phyloP scores from a whole-genome alignment of 2,329 filamentous ascomycete genomes.

The Stagonosporopsis rhizophila region DNA sequence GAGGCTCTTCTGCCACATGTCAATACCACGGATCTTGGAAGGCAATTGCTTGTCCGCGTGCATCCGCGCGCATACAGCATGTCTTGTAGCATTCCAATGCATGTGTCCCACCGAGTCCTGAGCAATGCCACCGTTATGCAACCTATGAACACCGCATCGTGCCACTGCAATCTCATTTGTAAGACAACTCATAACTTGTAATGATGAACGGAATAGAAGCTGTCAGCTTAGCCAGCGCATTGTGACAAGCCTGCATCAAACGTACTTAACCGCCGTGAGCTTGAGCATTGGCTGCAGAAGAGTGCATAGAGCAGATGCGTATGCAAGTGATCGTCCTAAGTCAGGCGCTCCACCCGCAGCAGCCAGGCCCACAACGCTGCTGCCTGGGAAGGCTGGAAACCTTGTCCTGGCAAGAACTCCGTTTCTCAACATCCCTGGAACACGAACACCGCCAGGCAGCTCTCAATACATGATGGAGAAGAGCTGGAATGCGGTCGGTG shows the following conservation, averaged over 20 bases:
- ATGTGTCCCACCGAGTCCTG: background rate
- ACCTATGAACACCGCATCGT: background rate
- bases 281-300: conserved; percentile 26
- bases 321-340: conserved; percentile 28
- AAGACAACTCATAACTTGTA: background rate
- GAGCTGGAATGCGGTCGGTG: conserved; percentile 24
- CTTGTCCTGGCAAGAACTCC: background rate
- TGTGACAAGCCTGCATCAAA: conserved; percentile 33
- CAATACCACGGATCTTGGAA: no score
- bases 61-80: no score
- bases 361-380: conserved; percentile 12
- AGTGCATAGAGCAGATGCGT: conserved; percentile 19
- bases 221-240: conserved; percentile 27
- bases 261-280: conserved; percentile 35
- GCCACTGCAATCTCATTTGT: background rate
- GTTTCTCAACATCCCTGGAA: background rate
- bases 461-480: conserved; percentile 28
- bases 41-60: no score
- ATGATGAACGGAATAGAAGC: background rate
- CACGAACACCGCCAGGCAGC: conserved; percentile 5
- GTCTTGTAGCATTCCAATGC: background rate
- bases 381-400: conserved; percentile 9
- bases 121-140: conserved; percentile 4
- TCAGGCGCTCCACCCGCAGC: conserved; percentile 14
- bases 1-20: no score